These are phyloP conservation scores for Rutstroemia sp. DNA, from an alignment of 2,329 filamentous ascomycete species.

Conservation along the genomic window DNA sequence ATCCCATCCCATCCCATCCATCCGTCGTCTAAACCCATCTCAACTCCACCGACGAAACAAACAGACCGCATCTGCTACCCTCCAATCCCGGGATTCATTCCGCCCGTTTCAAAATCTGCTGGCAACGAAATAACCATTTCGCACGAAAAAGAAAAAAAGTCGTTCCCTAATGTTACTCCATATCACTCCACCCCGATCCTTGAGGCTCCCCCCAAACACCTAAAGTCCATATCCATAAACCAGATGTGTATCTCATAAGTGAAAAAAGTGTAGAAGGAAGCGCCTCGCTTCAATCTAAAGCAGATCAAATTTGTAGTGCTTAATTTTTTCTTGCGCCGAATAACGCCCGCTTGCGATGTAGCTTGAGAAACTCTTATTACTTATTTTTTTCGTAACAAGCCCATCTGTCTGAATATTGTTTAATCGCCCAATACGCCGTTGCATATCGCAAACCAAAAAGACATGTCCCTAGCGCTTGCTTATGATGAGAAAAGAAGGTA, in stretches of 20 bases:
- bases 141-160: too few species aligned
- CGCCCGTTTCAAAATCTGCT: too few species aligned
- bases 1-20: not conserved
- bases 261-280: not conserved
- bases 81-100: too few species aligned
- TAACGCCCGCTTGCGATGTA: not conserved
- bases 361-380: not conserved
- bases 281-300: not conserved
- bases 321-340: not conserved
- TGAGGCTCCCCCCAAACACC: not conserved
- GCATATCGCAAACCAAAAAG: not conserved
- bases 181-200: not conserved
- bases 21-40: not conserved
- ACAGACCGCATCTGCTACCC: too few species aligned
- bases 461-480: not conserved
- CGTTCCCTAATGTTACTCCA: not conserved
- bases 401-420: not conserved
- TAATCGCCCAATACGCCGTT: not conserved
- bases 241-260: not conserved
- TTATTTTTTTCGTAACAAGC: not conserved
- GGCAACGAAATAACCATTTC: too few species aligned
- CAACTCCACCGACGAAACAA: not conserved
- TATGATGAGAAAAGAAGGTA: not conserved
- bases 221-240: slow-evolving; percentile 4
- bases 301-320: too few species aligned